phyloP scores from a whole-genome alignment of 2,329 filamentous ascomycete genomes.

The Penicillium sp. region DNA sequence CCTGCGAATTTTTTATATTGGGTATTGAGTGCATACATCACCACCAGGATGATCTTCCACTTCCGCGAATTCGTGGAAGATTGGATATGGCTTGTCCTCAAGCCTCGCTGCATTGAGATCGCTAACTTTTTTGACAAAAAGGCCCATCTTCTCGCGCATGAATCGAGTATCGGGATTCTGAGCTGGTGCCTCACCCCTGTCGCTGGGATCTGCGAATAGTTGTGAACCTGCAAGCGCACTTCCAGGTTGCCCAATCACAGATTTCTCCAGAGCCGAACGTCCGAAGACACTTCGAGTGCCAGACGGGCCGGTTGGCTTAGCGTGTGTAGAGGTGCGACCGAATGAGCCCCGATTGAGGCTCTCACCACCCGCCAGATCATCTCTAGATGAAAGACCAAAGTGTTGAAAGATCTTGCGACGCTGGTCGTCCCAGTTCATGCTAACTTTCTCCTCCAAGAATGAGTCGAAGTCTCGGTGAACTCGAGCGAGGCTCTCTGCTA shows the following conservation, averaged over 20 bases:
- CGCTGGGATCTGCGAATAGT: conserved; percentile 67
- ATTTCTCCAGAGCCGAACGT: conserved; percentile 69
- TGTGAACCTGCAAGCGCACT: conserved; percentile 55
- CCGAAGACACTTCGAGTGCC: conserved; percentile 58
- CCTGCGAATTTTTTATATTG: conserved; percentile 17
- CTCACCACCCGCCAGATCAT: conserved; percentile 32
- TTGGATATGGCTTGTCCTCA: conserved; percentile 63
- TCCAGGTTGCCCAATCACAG: conserved; percentile 78
- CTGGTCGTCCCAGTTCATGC: conserved; percentile 93
- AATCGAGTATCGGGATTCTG: conserved; percentile 68
- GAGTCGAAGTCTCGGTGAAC: conserved; percentile 88
- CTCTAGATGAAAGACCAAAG: conserved; percentile 71
- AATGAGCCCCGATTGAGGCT: conserved; percentile 44
- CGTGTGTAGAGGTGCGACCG: conserved; percentile 42
- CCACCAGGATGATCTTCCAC: conserved; percentile 69
- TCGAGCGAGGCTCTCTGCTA: conserved; percentile 82
- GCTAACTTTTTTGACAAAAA: conserved; percentile 74
- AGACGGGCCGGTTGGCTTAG: conserved; percentile 32
- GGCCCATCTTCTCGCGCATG: conserved; percentile 76
- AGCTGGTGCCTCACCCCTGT: conserved; percentile 48
- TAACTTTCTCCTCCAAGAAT: conserved; percentile 91
- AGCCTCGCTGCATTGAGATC: conserved; percentile 71
- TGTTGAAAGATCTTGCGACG: conserved; percentile 92
- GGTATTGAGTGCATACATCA: conserved; percentile 43
- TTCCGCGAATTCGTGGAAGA: conserved; percentile 70